Conservation (phyloP, 352 stramenopile genomes). For the Peronospora destructor region DNA sequence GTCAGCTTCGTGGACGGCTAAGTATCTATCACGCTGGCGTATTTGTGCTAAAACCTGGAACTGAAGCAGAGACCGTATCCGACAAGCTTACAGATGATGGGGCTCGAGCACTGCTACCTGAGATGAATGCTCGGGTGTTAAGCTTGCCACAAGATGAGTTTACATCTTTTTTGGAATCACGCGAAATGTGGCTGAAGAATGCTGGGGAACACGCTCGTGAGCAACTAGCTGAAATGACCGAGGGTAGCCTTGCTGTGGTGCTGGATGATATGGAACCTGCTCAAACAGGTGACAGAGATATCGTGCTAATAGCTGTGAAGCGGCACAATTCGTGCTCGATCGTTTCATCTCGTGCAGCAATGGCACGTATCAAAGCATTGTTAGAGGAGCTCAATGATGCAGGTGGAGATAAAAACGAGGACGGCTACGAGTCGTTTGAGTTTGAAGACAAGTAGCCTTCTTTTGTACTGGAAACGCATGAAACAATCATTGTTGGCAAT, state of each 20-base stretch:
- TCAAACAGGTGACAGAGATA: slow-evolving; percentile 65
- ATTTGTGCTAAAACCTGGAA: slow-evolving; percentile 31
- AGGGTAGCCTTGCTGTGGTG: slow-evolving; percentile 60
- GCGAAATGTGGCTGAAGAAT: slow-evolving; percentile 75
- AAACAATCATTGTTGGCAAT: too few relatives aligned
- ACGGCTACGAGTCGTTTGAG: slow-evolving; percentile 78
- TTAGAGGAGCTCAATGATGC: slow-evolving; percentile 59
- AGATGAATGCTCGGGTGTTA: slow-evolving; percentile 44
- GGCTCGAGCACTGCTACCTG: slow-evolving; percentile 45
- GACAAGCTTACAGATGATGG: slow-evolving; percentile 67
- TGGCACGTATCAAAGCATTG: slow-evolving; percentile 64
- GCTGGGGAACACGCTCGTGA: slow-evolving; percentile 46
- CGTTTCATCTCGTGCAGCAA: slow-evolving; percentile 44
- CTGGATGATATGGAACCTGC: slow-evolving; percentile 78
- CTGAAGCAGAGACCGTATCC: slow-evolving; percentile 16
- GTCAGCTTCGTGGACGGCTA: slow-evolving; percentile 35
- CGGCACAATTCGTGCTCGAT: slow-evolving; percentile 77
- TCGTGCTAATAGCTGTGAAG: slow-evolving; percentile 50
- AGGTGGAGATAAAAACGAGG: slow-evolving; percentile 43
- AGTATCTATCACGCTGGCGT: slow-evolving; percentile 64
- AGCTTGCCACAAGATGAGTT: slow-evolving; percentile 64
- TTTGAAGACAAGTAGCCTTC: slow-evolving; percentile 42
- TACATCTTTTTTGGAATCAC: slow-evolving; percentile 45
- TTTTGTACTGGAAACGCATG: too few relatives aligned
- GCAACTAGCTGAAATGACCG: slow-evolving; percentile 40